Percentiles rank a stretch among this genome's conserved stretches.
Evolutionary conservation across 352 stramenopile species (phyloP).

Genomic region (Vaucheria bursata): DNA sequence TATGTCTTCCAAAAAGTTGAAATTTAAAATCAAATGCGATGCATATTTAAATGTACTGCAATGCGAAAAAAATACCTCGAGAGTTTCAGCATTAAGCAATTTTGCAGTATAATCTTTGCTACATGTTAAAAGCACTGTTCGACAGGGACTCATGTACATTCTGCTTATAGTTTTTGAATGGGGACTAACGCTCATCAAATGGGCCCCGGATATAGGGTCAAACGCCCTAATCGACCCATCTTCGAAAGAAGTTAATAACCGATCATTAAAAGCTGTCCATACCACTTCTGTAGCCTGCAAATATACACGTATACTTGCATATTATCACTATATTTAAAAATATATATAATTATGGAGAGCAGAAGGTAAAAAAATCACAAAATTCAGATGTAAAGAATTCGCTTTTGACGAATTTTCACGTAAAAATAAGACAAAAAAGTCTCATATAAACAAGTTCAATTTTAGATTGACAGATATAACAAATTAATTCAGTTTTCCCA

Average conservation of each 20-base stretch:
- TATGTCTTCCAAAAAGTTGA: too few species aligned
- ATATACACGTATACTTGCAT: too few species aligned
- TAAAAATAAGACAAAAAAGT: too few species aligned
- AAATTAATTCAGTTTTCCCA: too few species aligned
- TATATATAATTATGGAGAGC: too few species aligned
- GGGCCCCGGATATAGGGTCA: constrained; percentile 51
- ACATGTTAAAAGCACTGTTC: constrained; percentile 90
- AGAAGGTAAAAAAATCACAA: too few species aligned
- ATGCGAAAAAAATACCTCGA: too few species aligned
- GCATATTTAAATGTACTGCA: not conserved
- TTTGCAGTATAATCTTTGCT: constrained; percentile 95
- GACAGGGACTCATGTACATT: constrained; percentile 86
- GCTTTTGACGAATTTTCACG: too few species aligned
- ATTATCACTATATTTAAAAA: too few species aligned
- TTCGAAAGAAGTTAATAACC: constrained; percentile 65
- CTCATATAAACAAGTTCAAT: too few species aligned
- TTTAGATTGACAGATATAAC: too few species aligned
- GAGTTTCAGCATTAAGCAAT: constrained; percentile 74
- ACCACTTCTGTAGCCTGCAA: constrained; percentile 67
- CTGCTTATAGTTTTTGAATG: constrained; percentile 94
- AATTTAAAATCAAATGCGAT: not conserved
- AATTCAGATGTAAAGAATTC: too few species aligned
- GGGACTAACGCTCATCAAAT: constrained; percentile 65
- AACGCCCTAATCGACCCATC: constrained; percentile 65
- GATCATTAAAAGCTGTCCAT: constrained; percentile 67